Evolutionary conservation across 768 basidiomycete genomes (phyloP).

Genomic region (Peribolospora baueri): DNA sequence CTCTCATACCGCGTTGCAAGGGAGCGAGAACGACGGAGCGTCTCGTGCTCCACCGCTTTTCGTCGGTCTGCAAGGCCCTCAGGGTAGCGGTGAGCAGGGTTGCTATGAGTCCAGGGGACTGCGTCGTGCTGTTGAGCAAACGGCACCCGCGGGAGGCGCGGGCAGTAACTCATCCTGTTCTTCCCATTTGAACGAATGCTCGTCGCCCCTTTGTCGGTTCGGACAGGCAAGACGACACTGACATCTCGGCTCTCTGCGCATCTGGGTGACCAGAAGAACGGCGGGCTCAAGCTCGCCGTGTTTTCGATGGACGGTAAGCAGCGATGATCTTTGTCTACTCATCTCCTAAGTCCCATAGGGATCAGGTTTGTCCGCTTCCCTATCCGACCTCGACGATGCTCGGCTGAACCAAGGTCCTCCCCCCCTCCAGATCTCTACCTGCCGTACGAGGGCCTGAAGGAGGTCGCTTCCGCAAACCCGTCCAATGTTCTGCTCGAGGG

Average conservation of each 20-base stretch:
- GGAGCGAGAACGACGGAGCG: too few relatives aligned
- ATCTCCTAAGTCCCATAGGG: neutral
- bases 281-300: conserved; percentile 12
- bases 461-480: conserved; percentile 33
- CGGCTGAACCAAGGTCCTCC: conserved; percentile 32
- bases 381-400: conserved; percentile 32
- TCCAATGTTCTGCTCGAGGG: conserved; percentile 46
- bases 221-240: conserved; percentile 49
- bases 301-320: conserved; percentile 19
- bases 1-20: too few relatives aligned
- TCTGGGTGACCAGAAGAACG: conserved; percentile 15
- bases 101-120: too few relatives aligned
- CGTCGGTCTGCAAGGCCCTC: conserved; percentile 73
- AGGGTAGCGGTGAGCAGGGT: conserved; percentile 37
- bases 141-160: neutral
- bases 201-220: neutral
- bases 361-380: conserved; percentile 20
- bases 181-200: neutral
- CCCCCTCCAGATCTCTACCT: conserved; percentile 58
- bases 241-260: conserved; percentile 31
- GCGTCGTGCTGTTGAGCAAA: neutral
- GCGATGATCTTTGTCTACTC: neutral
- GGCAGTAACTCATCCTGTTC: neutral
- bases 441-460: conserved; percentile 35
- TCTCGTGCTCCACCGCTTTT: conserved; percentile 34